Evolutionary conservation across 495 filamentous ascomycete species (phyloP), one percentile per base, ranked within the genome.

Genomic region (Barbatosphaeria neglecta): DNA sequence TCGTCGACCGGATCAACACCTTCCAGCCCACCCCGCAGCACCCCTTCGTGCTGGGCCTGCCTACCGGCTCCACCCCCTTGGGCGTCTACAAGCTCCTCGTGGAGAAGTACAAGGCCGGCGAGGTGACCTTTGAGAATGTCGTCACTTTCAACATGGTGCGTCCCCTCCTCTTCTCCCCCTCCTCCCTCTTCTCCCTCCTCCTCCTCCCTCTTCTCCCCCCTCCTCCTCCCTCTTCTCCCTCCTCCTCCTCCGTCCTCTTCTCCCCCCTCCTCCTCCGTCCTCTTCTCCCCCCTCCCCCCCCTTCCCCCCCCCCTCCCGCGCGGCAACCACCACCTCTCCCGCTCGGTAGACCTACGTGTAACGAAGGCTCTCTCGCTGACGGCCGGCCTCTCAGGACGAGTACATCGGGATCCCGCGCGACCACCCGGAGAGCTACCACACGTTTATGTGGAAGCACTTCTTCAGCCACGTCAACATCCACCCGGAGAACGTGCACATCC

Each of bases 111-210:
- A 84, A 87, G 62, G 75, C 78, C 35, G 84, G 84, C 50, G 76
- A 84, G 52, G 67, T 92, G 50, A 89, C 86, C 0, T 92, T 90
- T 59, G 81, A 81, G 54, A 80, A 90, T 83, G 85, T 92, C 53
- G 73, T 89, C 55, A 92, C 86, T 7, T 90, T 90, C 70, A 93
- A 93, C 61, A 93, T 93, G 87, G 85, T 88, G 78, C 44, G 68
- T 50, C 22, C 45, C 23, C 31, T 43, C 25, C 15, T 10, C 22
- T 19, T 45, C 47, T 46, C 41, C 46, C 44, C 50, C 50, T 45
- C 19, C 44, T 23, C 42, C 24, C 7, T 23, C 27, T 43, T 46
- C 40, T 39, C 22, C 17, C 10, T 24, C 22, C 22, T 37, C 31
- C 39, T 37, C 41, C 10, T 43, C 18, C 22, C 31, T 19, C 22